Conservation (phyloP, 768 basidiomycete genomes). For the Rhodosporidiobolus odoratus region DNA sequence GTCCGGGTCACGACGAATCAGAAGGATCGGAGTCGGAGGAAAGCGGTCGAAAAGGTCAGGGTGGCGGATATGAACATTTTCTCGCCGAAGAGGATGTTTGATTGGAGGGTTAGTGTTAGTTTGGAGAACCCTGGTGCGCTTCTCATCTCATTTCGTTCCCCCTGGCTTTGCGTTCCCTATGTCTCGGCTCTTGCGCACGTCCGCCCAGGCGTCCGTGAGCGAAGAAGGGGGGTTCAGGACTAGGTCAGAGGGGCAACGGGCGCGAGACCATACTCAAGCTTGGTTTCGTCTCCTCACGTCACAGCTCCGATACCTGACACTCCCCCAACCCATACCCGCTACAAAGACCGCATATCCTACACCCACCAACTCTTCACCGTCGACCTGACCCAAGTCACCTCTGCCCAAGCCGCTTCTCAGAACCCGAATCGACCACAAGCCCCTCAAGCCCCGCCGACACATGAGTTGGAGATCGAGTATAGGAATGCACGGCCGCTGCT, state of each 20-base stretch:
- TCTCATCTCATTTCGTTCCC: no score
- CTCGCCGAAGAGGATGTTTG: slow-evolving; percentile 71
- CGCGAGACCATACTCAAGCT: no score
- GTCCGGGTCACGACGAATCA: slow-evolving; percentile 79
- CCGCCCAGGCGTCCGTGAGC: no score
- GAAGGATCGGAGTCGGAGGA: slow-evolving; percentile 58
- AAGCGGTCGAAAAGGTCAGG: slow-evolving; percentile 70
- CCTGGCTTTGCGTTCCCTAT: no score
- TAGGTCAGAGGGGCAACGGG: no score
- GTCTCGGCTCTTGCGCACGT: no score
- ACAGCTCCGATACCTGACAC: slow-evolving; percentile 23
- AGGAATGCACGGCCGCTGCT: slow-evolving; percentile 66
- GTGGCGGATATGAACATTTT: slow-evolving; percentile 83
- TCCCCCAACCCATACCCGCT: slow-evolving; percentile 44
- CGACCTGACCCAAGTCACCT: slow-evolving; percentile 83
- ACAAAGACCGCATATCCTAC: slow-evolving; percentile 90
- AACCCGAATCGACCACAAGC: neutral
- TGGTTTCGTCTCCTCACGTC: neutral
- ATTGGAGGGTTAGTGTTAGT: slow-evolving; percentile 90
- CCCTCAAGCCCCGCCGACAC: slow-evolving; percentile 46
- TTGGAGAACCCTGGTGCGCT: slow-evolving; percentile 76
- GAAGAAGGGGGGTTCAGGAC: no score
- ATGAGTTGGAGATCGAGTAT: slow-evolving; percentile 85
- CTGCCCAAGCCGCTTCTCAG: neutral
- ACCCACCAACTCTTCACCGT: slow-evolving; percentile 86